phyloP scores from a whole-genome alignment of 1,284 basidiomycete species.

The Puccinia brachypodii region DNA sequence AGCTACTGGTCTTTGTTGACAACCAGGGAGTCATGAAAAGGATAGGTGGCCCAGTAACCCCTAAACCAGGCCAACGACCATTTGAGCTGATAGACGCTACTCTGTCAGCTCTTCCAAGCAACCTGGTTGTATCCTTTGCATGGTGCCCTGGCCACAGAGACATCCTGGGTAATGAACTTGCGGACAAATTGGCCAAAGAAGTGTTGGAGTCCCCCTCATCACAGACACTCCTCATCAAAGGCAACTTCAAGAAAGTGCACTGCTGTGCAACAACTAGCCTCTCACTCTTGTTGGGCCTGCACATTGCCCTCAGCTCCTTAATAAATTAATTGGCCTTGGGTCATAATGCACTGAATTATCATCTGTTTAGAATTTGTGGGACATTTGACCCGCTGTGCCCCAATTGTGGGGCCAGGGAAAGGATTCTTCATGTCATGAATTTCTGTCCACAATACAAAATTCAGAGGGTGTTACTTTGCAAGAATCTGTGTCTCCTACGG shows the following conservation, averaged over 20 bases:
- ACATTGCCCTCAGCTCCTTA: background rate
- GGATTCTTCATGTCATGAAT: background rate
- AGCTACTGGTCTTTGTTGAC: background rate
- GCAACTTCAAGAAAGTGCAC: background rate
- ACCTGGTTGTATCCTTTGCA: background rate
- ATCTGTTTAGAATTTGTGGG: background rate
- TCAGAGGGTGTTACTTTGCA: background rate
- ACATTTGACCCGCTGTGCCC: background rate
- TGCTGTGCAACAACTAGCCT: background rate
- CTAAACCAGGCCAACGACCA: background rate
- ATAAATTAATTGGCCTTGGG: background rate
- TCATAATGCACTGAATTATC: background rate
- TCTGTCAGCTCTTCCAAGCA: background rate
- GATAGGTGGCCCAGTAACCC: background rate
- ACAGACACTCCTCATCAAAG: background rate
- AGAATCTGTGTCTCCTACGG: background rate
- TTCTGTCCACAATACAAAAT: background rate
- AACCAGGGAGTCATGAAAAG: background rate
- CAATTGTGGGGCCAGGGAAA: background rate
- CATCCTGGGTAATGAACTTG: background rate
- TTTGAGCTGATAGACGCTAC: background rate
- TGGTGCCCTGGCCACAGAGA: slow-evolving; percentile 16
- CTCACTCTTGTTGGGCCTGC: background rate
- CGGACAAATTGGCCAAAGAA: background rate
- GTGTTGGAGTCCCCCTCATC: too few species aligned